Percentiles rank a stretch among this genome's conserved stretches.
These are phyloP conservation scores for Amanita pallidorosea DNA, from an alignment of 768 basidiomycete genomes.

Conservation along the genomic window DNA sequence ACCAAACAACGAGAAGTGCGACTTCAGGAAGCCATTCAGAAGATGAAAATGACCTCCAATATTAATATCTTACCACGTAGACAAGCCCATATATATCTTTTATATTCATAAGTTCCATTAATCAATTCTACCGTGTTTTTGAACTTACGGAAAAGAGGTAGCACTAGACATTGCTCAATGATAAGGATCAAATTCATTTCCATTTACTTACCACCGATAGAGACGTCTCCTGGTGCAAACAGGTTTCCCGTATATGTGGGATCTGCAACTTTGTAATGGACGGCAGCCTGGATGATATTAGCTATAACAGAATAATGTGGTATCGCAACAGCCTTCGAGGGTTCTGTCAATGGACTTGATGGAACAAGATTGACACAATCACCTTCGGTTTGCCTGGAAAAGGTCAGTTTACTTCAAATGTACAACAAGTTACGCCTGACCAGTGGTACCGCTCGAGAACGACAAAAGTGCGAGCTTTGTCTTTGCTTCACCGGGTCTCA, in stretches of 20 bases:
- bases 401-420: background rate
- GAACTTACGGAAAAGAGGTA: slow-evolving; percentile 51
- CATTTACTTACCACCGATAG: slow-evolving; percentile 36
- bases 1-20: slow-evolving; percentile 43
- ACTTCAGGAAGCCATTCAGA: slow-evolving; percentile 16
- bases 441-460: slow-evolving; percentile 73
- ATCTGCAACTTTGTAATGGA: slow-evolving; percentile 36
- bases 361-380: background rate
- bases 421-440: slow-evolving; percentile 22
- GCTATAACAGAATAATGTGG: slow-evolving; percentile 55
- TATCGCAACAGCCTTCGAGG: slow-evolving; percentile 48
- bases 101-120: slow-evolving; percentile 11
- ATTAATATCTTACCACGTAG: slow-evolving; percentile 31
- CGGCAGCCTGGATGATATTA: slow-evolving; percentile 50
- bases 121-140: slow-evolving; percentile 3
- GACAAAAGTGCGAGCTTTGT: slow-evolving; percentile 54
- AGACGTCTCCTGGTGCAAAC: slow-evolving; percentile 44
- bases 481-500: slow-evolving; percentile 48
- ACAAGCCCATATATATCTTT: slow-evolving; percentile 50
- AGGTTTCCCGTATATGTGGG: slow-evolving; percentile 26
- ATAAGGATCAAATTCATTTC: background rate
- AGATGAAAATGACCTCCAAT: background rate
- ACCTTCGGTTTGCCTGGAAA: slow-evolving; percentile 27
- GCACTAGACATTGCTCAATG: slow-evolving; percentile 20
- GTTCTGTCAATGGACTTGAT: background rate